phyloP scores from a whole-genome alignment of 2,329 filamentous ascomycete species.

The Blumeria hordei region DNA sequence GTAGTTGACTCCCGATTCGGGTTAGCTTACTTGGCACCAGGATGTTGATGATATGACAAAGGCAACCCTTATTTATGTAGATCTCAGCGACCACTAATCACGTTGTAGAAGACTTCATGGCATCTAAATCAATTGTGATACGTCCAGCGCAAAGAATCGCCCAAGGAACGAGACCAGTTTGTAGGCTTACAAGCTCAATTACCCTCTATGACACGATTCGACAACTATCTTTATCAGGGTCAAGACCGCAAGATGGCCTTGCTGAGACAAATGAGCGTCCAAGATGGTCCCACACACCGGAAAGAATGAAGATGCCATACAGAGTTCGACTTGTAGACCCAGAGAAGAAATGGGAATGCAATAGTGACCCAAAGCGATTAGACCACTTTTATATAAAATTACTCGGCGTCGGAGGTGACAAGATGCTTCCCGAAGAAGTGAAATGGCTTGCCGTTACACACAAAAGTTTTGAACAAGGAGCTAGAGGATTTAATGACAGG shows the following conservation, averaged over 20 bases:
- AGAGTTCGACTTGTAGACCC: slow-evolving; percentile 28
- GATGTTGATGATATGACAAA: too few species aligned
- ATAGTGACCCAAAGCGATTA: slow-evolving; percentile 47
- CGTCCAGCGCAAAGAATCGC: slow-evolving; percentile 7
- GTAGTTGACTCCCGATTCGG: too few species aligned
- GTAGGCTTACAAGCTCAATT: slow-evolving; percentile 8
- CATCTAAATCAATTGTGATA: too few species aligned
- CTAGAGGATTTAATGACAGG: slow-evolving; percentile 82
- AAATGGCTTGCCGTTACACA: slow-evolving; percentile 96
- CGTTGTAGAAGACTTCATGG: too few species aligned
- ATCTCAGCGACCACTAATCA: too few species aligned
- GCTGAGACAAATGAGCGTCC: slow-evolving; percentile 19
- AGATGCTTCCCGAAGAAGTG: slow-evolving; percentile 62
- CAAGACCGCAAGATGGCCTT: neutral
- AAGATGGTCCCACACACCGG: slow-evolving; percentile 48
- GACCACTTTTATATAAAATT: slow-evolving; percentile 58
- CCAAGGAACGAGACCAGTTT: slow-evolving; percentile 11
- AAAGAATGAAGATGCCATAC: slow-evolving; percentile 44
- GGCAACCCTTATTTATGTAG: too few species aligned
- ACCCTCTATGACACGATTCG: slow-evolving; percentile 6
- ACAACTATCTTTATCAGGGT: slow-evolving; percentile 10
- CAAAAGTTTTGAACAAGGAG: slow-evolving; percentile 92
- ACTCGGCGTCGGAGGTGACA: slow-evolving; percentile 47
- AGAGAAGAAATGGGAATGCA: slow-evolving; percentile 37
- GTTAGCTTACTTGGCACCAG: too few species aligned